Evolutionary conservation across 2,329 filamentous ascomycete species (phyloP).

Genomic region (Aspergillus sp.): DNA sequence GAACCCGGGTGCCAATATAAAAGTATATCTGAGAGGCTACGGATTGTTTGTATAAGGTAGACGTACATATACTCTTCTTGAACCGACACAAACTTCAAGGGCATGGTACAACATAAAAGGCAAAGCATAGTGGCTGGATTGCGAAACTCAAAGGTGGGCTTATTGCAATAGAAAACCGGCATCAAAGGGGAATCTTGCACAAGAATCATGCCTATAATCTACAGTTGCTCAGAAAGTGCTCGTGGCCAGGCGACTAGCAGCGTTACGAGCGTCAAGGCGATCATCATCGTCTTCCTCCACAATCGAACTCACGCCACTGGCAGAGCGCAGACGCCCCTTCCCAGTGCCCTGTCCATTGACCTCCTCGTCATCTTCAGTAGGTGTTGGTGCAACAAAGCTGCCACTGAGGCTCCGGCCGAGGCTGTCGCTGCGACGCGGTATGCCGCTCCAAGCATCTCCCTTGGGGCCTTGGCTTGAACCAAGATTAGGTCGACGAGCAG

Average conservation of each 20-base stretch:
- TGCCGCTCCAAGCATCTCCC: conserved; percentile 97
- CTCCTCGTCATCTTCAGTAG: conserved; percentile 62
- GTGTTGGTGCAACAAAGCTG: conserved; percentile 65
- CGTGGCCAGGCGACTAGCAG: conserved; percentile 86
- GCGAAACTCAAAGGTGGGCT: conserved; percentile 4
- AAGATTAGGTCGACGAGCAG: conserved; percentile 70
- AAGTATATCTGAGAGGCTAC: not conserved
- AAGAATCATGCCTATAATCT: conserved; percentile 37
- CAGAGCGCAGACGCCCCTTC: conserved; percentile 50
- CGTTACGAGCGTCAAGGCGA: conserved; percentile 90
- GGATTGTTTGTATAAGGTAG: not conserved
- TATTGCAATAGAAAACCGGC: conserved; percentile 20
- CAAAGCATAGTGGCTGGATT: not conserved
- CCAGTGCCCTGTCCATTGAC: conserved; percentile 46
- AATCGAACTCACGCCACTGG: conserved; percentile 48
- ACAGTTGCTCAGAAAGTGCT: conserved; percentile 74
- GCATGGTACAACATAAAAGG: not conserved
- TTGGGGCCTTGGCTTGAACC: conserved; percentile 91
- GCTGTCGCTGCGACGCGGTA: conserved; percentile 79
- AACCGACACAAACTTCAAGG: not conserved
- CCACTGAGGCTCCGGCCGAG: conserved; percentile 75
- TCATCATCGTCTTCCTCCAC: conserved; percentile 75
- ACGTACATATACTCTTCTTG: not conserved
- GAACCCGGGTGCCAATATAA: not conserved
- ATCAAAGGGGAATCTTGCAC: conserved; percentile 35